A percentile compares a stretch with the other conserved stretches of the same genome.
phyloP scores from a whole-genome alignment of 768 basidiomycete species.

The Brasilioporus rufonigricans region DNA sequence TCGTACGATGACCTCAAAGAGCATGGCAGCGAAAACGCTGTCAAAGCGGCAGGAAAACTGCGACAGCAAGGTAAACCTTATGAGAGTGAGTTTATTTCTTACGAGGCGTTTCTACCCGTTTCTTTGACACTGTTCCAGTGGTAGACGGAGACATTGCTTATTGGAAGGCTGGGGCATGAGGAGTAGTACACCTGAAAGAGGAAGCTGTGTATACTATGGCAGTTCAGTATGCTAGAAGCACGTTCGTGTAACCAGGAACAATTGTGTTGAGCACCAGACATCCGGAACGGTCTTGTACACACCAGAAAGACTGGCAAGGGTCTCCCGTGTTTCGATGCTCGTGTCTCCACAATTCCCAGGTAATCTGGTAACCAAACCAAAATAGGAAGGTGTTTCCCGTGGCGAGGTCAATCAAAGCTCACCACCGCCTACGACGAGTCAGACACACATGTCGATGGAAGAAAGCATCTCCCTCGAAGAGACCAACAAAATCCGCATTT shows the following conservation, averaged over 20 bases:
- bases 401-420: too few relatives aligned
- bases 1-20: slow-evolving; percentile 86
- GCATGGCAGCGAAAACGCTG: slow-evolving; percentile 83
- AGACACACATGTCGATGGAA: slow-evolving; percentile 62
- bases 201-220: slow-evolving; percentile 7
- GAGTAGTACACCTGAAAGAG: not conserved
- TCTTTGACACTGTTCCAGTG: slow-evolving; percentile 45
- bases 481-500: slow-evolving; percentile 96
- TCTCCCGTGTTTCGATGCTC: too few relatives aligned
- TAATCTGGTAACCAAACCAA: too few relatives aligned
- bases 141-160: slow-evolving; percentile 88
- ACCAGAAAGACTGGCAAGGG: too few relatives aligned
- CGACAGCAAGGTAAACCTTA: slow-evolving; percentile 97
- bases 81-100: slow-evolving; percentile 62
- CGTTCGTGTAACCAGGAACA: slow-evolving; percentile 15
- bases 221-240: slow-evolving; percentile 10
- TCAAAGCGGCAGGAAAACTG: slow-evolving; percentile 94
- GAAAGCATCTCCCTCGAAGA: slow-evolving; percentile 88
- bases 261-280: too few relatives aligned
- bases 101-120: not conserved
- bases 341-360: too few relatives aligned
- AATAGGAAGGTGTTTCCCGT: too few relatives aligned
- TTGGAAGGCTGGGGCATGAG: slow-evolving; percentile 75
- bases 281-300: too few relatives aligned
- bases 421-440: too few relatives aligned